Base-by-base conservation (phyloP, 768 basidiomycete genomes). In the Lentinula boryana region DNA sequence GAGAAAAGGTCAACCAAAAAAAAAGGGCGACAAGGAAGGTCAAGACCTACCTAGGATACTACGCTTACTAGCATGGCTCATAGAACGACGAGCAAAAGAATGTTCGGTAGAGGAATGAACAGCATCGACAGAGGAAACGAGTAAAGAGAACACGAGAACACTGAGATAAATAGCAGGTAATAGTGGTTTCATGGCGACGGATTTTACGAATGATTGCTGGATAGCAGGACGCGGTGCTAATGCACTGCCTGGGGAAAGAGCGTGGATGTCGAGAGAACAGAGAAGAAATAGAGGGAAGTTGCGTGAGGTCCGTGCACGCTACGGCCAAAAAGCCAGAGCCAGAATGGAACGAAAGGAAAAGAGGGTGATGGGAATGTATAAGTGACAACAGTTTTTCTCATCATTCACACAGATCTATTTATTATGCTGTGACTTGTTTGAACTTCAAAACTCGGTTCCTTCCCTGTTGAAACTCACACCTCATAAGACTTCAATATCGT, bases 1-100 rank as follows among this genome's bases (percentile, higher is more conserved):
- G 2, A 18, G 12, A 31, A n/a, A 50, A 40, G 38, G 13, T 16
- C 32, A 36, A 27, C 27, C 27, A 27, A 2, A 38, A 43, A 41
- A 40, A 48, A n/a, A 15, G 40, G n/a, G 35, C 12, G 32, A 33
- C 32, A 41, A 60, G 44, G 35, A 49, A 49, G 6, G 15, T 21
- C 2, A 35, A 21, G 16, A 52, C 49, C 40, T 18, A 52, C 50
- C 58, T 9, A 60, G 36, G 31, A 50, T n/a, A 38, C 32, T 35
- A 12, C 48, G 46, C 18, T 35, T 46, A 13, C n/a, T 21, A 35
- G 35, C n/a, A 36, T 60, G 58, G 35, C 43, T 38, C 58, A 51
- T 60, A 12, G 58, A 60, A 23, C 58, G 58, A 18, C 58, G 46
- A 40, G 58, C 58, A n/a, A 21, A 51, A 33, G 58, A 60, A 40